phyloP scores from a whole-genome alignment of 2,329 filamentous ascomycete genomes.

The Penicillium sp. region DNA sequence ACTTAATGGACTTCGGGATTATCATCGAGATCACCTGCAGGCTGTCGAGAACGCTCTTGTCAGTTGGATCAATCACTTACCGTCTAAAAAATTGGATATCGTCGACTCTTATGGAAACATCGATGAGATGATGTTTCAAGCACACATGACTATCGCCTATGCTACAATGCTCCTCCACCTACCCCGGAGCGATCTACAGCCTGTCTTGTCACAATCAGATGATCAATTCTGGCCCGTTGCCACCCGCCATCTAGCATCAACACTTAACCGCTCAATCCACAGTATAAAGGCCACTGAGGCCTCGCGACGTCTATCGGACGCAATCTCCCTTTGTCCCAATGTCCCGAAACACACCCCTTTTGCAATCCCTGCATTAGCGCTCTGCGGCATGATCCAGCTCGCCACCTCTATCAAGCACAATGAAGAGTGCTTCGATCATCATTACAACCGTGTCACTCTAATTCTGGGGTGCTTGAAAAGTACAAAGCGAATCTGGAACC shows the following conservation, averaged over 20 bases:
- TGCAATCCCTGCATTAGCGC: slow-evolving; percentile 27
- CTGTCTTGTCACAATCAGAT: slow-evolving; percentile 25
- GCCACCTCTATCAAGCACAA: slow-evolving; percentile 35
- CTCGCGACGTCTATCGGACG: slow-evolving; percentile 33
- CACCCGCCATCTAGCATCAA: slow-evolving; percentile 29
- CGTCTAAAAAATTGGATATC: slow-evolving; percentile 66
- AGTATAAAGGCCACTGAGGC: slow-evolving; percentile 39
- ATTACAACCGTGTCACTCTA: slow-evolving; percentile 38
- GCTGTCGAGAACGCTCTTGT: slow-evolving; percentile 57
- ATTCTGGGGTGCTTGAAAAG: slow-evolving; percentile 37
- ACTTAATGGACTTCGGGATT: slow-evolving; percentile 38
- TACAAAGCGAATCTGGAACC: slow-evolving; percentile 30
- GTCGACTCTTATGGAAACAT: slow-evolving; percentile 68
- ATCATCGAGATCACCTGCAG: slow-evolving; percentile 57
- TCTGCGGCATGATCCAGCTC: slow-evolving; percentile 38
- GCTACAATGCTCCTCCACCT: slow-evolving; percentile 72
- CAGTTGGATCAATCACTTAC: slow-evolving; percentile 79
- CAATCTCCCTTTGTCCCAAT: slow-evolving; percentile 34
- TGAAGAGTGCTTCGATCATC: slow-evolving; percentile 40
- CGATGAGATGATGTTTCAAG: slow-evolving; percentile 61
- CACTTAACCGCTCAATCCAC: slow-evolving; percentile 35
- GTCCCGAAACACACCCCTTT: slow-evolving; percentile 35
- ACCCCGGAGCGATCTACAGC: slow-evolving; percentile 68
- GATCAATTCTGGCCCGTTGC: slow-evolving; percentile 28
- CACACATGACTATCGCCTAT: slow-evolving; percentile 40